These are phyloP conservation scores for Pleurotus tuoliensis DNA, from an alignment of 768 basidiomycete species.

Conservation along the genomic window DNA sequence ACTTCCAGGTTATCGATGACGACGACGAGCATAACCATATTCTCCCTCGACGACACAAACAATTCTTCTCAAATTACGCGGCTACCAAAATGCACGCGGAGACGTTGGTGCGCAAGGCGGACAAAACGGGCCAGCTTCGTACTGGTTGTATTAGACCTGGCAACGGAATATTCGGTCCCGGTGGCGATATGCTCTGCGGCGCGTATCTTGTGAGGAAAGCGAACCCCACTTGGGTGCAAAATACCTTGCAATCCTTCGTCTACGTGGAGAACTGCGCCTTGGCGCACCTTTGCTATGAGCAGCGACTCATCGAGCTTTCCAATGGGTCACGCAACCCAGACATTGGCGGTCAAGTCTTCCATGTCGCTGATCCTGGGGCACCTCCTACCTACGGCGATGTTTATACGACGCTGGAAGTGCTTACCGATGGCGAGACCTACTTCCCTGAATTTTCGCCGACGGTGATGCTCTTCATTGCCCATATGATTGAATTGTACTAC, in stretches of 20 bases:
- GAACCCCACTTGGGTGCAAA: conserved; percentile 61
- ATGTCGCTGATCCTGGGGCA: conserved; percentile 61
- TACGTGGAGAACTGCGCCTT: conserved; percentile 77
- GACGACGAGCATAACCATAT: conserved; percentile 44
- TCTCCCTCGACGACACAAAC: conserved; percentile 49
- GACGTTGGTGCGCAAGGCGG: conserved; percentile 33
- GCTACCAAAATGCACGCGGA: conserved; percentile 62
- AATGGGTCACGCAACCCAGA: conserved; percentile 41
- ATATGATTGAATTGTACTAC: conserved; percentile 55
- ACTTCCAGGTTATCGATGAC: conserved; percentile 64
- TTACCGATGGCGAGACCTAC: conserved; percentile 51
- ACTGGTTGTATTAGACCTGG: conserved; percentile 79
- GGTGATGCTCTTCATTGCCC: conserved; percentile 58
- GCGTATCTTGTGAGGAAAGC: conserved; percentile 55
- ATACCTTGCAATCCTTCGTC: conserved; percentile 57
- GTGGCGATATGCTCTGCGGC: conserved; percentile 67
- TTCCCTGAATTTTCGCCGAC: conserved; percentile 61
- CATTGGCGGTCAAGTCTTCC: conserved; percentile 71
- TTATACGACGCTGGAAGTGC: conserved; percentile 48
- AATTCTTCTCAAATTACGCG: conserved; percentile 80
- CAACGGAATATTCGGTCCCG: conserved; percentile 72
- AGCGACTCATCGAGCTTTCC: conserved; percentile 55
- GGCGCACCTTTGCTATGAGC: conserved; percentile 72
- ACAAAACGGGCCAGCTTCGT: conserved; percentile 38
- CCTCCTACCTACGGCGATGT: conserved; percentile 62